Conservation (phyloP, 78 protist species). For the Diacronema lutheri region DNA sequence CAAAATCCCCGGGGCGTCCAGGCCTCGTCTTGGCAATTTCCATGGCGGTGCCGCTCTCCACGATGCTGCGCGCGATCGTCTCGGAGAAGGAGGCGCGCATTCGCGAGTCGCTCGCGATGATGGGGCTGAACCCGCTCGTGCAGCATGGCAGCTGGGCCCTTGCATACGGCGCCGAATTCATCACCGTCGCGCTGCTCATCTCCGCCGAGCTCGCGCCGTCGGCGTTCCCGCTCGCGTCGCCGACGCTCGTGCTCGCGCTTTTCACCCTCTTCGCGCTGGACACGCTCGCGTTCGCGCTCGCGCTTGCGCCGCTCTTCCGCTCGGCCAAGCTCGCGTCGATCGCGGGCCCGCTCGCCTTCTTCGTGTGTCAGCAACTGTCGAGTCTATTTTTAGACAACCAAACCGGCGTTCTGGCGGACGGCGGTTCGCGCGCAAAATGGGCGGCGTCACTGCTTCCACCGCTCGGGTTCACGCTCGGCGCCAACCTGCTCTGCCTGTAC, state of each 20-base stretch:
- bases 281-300: not conserved
- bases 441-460: not conserved
- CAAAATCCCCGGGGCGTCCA: too few species aligned
- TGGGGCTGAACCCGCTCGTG: not conserved
- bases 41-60: not conserved
- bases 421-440: not conserved
- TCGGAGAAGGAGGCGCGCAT: not conserved
- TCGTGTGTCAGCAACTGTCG: not conserved
- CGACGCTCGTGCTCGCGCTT: not conserved
- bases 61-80: not conserved
- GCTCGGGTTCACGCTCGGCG: slow-evolving; percentile 6
- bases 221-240: not conserved
- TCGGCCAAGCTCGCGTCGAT: not conserved
- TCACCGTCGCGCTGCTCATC: not conserved
- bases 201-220: not conserved
- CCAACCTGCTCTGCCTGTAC: not conserved
- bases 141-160: too few species aligned
- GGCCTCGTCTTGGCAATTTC: not conserved
- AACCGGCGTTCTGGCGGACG: not conserved
- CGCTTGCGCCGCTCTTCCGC: not conserved
- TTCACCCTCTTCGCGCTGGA: slow-evolving; percentile 1
- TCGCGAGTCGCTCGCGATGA: not conserved
- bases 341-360: not conserved
- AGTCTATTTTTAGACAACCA: not conserved
- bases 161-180: not conserved